These are phyloP conservation scores for Dendrobium nobile DNA, from an alignment of 106 monocot species.

Conservation along the genomic window DNA sequence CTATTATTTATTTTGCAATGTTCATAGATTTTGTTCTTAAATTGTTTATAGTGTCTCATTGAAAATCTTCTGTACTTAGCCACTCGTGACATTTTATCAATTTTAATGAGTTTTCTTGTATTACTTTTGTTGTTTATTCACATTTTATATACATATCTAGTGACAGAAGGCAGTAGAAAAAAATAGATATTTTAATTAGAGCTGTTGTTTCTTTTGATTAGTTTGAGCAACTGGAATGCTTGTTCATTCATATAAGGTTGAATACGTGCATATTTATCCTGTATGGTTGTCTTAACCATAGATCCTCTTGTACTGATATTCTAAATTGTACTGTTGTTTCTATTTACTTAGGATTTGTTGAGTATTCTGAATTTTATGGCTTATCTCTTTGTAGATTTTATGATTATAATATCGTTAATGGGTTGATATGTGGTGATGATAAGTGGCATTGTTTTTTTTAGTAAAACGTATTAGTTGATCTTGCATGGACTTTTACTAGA, in stretches of 20 bases:
- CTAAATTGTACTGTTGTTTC: no score
- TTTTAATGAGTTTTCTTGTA: background rate
- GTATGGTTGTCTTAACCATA: background rate
- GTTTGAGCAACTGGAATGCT: background rate
- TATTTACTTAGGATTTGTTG: no score
- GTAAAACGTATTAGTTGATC: background rate
- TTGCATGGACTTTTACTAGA: background rate
- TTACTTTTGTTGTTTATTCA: background rate
- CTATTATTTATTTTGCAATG: background rate
- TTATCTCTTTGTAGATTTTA: no score
- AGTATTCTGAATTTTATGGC: no score
- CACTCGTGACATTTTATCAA: background rate
- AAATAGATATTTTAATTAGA: background rate
- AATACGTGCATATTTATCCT: background rate
- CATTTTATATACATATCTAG: background rate
- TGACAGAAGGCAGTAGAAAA: background rate
- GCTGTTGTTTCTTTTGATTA: background rate
- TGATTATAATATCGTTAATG: background rate
- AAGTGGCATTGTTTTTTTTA: background rate
- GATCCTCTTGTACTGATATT: background rate
- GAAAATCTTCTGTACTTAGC: background rate
- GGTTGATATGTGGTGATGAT: background rate
- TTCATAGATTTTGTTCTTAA: background rate
- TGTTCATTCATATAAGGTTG: background rate
- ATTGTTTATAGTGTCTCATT: constrained; percentile 1